Evolutionary conservation across 805 yeast genomes (phyloP), one percentile per base, ranked within the genome.

Genomic region (Candida pseudofarinosa): DNA sequence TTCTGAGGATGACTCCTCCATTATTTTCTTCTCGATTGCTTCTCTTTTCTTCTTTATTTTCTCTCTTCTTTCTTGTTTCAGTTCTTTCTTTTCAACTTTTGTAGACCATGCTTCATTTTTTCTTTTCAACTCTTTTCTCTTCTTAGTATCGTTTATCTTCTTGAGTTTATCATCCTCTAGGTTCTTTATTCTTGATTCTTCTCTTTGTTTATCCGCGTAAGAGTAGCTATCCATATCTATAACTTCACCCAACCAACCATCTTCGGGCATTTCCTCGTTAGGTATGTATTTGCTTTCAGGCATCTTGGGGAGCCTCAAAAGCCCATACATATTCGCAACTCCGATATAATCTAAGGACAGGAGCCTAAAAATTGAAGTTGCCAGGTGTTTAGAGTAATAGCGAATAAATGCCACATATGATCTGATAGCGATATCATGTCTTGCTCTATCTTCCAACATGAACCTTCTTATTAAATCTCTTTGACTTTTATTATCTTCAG

Each of bases 281-380:
- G 71, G 56, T 2, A 81, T 67, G 51, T 74, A 69, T 41, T 67
- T 69, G 17, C 82, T 75, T 58, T 93, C 99, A 0, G 99, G 99
- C 98, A 95, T 93, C 52, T 82, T 80, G 6, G 99, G 99, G 45
- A 91, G 65, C 51, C 97, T 73, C 35, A 87, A 63, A 2, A 93
- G 62, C 1, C 97, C 96, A 60, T 85, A 89, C 68, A 86, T 73
- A 49, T 71, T 75, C 1, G 93, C 96, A 5, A 85, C 49, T 0
- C 83, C 85, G 19, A 81, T 58, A 52, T 85, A 85, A 58, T 91
- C 95, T 42, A 93, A 63, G 5, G 79, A 63, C 39, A 76, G 76
- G 18, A 87, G 53, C 48, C 98, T 71, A 68, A 93, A 93, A 14
- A 93, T 91, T 0, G 97, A 89, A 4, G 83, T 69, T 0, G 97